Evolutionary conservation across 371 early-diverging fungal genomes (phyloP).

Genomic region (Nosema muscidifuracis): DNA sequence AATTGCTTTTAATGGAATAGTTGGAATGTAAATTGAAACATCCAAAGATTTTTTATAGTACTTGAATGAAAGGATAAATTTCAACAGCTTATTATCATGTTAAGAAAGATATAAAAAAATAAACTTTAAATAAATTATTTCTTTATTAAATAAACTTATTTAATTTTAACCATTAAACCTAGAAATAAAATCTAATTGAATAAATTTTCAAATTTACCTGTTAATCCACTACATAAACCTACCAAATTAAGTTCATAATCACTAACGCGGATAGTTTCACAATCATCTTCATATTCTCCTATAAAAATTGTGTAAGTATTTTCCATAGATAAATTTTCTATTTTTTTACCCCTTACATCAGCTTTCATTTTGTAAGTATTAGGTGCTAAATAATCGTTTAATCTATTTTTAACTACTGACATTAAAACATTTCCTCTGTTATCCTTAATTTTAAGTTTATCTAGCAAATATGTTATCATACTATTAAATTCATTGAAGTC

Average conservation of each 20-base stretch:
- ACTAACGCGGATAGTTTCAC: background rate
- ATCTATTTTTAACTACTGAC: conserved; percentile 85
- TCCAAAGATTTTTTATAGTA: no score
- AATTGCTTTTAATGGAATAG: no score
- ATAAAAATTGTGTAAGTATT: background rate
- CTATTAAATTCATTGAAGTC: background rate
- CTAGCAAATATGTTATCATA: conserved; percentile 82
- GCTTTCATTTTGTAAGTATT: conserved; percentile 61
- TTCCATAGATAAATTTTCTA: conserved; percentile 65
- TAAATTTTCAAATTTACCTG: background rate
- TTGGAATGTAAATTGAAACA: no score
- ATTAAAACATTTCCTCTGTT: conserved; percentile 81
- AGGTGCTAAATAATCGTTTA: conserved; percentile 81
- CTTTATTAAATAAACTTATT: no score
- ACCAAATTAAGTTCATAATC: background rate
- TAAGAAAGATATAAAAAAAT: no score
- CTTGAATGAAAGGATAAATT: no score
- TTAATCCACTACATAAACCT: background rate
- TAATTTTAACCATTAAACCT: no score
- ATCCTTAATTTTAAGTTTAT: conserved; percentile 82
- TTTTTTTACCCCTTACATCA: conserved; percentile 40
- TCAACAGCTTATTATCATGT: no score
- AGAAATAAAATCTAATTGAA: no score
- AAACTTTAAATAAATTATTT: no score
- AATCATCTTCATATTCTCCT: background rate